phyloP scores from a whole-genome alignment of 179 eudicot species.

The Silene coronaria region DNA sequence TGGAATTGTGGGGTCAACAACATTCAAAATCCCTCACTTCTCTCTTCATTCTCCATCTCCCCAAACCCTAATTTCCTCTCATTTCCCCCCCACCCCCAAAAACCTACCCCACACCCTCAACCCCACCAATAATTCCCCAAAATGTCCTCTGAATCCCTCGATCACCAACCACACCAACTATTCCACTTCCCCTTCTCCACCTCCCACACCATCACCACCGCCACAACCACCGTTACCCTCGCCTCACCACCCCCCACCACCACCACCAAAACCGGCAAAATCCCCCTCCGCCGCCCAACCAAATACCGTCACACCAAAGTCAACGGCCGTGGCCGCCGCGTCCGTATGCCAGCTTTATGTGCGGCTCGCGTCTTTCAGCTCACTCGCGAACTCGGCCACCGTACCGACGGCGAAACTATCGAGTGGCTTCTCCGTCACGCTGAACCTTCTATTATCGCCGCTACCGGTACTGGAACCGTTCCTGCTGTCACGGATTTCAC shows the following conservation, averaged over 20 bases:
- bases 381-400: slow-evolving; percentile 32
- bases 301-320: slow-evolving; percentile 36
- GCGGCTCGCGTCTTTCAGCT: slow-evolving; percentile 36
- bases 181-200: background rate
- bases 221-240: background rate
- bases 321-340: slow-evolving; percentile 37
- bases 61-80: background rate
- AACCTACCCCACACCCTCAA: no score
- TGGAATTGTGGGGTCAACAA: background rate
- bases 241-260: background rate
- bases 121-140: no score
- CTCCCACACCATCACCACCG: background rate
- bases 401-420: slow-evolving; percentile 31
- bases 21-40: background rate
- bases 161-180: no score
- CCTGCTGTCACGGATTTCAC: slow-evolving; percentile 19
- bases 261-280: background rate
- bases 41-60: background rate
- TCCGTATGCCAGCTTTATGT: slow-evolving; percentile 33
- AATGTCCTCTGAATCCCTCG: background rate
- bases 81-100: no score
- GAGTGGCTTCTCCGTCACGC: slow-evolving; percentile 42
- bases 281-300: slow-evolving; percentile 13
- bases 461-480: slow-evolving; percentile 32
- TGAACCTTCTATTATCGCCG: slow-evolving; percentile 30